Conservation (phyloP, 2,329 filamentous ascomycete genomes). For the Pestalotiopsis sp. region DNA sequence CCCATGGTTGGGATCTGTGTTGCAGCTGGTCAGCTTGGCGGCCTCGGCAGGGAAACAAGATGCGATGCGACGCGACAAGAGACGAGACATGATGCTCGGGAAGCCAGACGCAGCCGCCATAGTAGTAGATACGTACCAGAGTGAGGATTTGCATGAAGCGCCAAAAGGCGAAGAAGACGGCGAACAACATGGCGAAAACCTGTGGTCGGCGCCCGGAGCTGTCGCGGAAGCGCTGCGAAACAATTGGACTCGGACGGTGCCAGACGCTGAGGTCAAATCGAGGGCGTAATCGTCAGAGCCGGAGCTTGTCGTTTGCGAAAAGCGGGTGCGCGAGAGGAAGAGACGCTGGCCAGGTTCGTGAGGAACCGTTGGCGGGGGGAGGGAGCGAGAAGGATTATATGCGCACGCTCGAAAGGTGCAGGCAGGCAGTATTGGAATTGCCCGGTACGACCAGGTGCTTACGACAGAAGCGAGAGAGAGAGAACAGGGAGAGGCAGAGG, state of each 20-base stretch:
- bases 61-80: background rate
- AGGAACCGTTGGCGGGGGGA: too few relatives aligned
- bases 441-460: too few relatives aligned
- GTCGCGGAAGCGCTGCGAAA: background rate
- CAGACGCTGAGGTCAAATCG: too few relatives aligned
- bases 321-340: too few relatives aligned
- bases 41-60: background rate
- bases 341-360: too few relatives aligned
- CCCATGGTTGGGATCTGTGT: conserved; percentile 65
- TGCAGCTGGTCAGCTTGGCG: background rate
- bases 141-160: conserved; percentile 65
- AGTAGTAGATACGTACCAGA: conserved; percentile 45
- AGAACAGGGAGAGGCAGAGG: background rate
- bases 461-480: too few relatives aligned
- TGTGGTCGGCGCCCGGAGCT: background rate
- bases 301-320: too few relatives aligned
- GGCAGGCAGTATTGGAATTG: too few relatives aligned
- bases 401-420: too few relatives aligned
- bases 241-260: background rate
- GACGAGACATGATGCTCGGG: background rate
- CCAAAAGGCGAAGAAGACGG: conserved; percentile 64
- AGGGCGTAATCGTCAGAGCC: too few relatives aligned
- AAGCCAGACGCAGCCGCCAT: background rate
- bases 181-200: conserved; percentile 59
- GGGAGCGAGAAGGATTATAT: too few relatives aligned